Conservation (phyloP, 768 basidiomycete species). For the Mrakia blollopis region DNA sequence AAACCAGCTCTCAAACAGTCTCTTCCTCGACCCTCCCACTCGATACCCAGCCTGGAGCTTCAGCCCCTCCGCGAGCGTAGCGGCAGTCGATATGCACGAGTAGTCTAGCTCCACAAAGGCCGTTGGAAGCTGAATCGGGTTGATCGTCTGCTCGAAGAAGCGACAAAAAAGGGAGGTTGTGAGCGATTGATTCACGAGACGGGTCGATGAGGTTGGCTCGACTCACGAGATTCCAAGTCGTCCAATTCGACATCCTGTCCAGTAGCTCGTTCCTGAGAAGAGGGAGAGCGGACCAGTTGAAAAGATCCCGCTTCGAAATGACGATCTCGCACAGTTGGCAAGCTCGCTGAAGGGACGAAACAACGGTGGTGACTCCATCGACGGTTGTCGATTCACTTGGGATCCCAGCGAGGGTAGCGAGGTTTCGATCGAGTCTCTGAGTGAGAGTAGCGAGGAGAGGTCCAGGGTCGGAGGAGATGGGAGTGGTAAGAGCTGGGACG, state of each 20-base stretch:
- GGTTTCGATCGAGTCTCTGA: conserved; percentile 5
- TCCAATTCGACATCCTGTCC: conserved; percentile 2
- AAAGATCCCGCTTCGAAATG: conserved; percentile 1
- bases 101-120: neutral
- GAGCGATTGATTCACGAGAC: neutral
- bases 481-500: neutral
- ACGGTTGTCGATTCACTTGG: neutral
- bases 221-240: conserved; percentile 6
- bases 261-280: neutral
- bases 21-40: conserved; percentile 2
- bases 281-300: neutral
- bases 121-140: neutral
- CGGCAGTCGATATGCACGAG: neutral
- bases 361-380: neutral
- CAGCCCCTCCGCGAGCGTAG: neutral
- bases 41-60: conserved; percentile 12
- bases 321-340: conserved; percentile 8
- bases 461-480: conserved; percentile 3
- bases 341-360: conserved; percentile 7
- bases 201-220: neutral
- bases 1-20: neutral
- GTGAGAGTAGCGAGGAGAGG: neutral
- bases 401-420: neutral
- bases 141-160: neutral
- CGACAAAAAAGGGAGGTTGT: neutral